Conservation (phyloP, 2,329 filamentous ascomycete species). For the Aspergillus floridensis region DNA sequence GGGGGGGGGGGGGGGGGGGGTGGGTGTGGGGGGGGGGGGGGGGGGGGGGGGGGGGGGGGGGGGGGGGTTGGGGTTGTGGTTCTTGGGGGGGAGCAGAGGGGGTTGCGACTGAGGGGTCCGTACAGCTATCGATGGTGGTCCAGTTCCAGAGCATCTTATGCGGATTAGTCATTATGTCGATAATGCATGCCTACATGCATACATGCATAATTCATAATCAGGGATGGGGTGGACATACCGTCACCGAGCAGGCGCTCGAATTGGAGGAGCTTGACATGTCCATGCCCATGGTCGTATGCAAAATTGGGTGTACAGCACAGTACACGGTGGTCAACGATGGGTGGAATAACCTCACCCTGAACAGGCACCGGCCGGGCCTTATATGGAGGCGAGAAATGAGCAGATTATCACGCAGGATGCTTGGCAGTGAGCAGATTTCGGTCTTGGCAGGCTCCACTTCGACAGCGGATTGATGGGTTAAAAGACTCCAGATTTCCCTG, state of each 20-base stretch:
- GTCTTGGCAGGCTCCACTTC: constrained; percentile 2
- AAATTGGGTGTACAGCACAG: neutral
- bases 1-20: no score
- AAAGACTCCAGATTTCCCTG: neutral
- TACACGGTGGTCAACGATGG: neutral
- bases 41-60: no score
- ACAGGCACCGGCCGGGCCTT: neutral
- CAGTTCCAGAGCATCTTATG: constrained; percentile 29
- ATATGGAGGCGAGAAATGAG: neutral
- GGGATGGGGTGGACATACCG: constrained; percentile 9
- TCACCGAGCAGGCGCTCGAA: constrained; percentile 20
- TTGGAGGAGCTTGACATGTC: constrained; percentile 15
- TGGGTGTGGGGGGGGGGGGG: no score
- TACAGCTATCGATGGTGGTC: constrained; percentile 23
- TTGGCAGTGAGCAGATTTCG: constrained; percentile 10
- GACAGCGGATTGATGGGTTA: no score
- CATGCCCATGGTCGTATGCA: constrained; percentile 21
- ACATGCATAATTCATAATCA: no score
- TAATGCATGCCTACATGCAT: neutral
- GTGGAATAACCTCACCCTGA: neutral
- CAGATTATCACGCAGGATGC: neutral
- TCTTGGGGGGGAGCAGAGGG: neutral
- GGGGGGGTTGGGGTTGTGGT: neutral
- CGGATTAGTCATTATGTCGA: neutral
- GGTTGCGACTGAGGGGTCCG: neutral